A percentile compares a stretch with the other conserved stretches of the same genome.
Conservation (phyloP, 148 eudicot species). For the Nepenthes mirabilis region DNA sequence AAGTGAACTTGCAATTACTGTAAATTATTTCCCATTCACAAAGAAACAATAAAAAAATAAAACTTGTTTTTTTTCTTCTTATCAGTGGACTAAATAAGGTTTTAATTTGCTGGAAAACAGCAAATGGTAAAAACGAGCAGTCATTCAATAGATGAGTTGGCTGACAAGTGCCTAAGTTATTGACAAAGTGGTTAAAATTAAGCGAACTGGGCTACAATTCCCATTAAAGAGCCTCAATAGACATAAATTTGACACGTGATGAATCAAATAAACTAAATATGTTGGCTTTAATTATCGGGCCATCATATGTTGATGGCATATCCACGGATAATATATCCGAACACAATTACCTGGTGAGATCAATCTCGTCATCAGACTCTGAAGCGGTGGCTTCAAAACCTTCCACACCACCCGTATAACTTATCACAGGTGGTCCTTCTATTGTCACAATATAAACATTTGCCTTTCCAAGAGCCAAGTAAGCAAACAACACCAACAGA, state of each 20-base stretch:
- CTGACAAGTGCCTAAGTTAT: not conserved
- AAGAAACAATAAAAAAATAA: not conserved
- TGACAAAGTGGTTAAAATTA: not conserved
- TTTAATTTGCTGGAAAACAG: not conserved
- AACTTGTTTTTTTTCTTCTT: not conserved
- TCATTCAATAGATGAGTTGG: not conserved
- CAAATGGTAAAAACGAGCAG: not conserved
- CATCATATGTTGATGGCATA: not conserved
- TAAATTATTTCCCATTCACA: not conserved
- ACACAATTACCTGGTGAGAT: constrained; percentile 55
- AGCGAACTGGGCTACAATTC: not conserved
- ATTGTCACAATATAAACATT: constrained; percentile 70
- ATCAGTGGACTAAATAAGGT: not conserved
- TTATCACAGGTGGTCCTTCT: constrained; percentile 83
- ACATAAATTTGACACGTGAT: not conserved
- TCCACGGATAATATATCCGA: not conserved
- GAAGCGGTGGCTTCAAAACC: constrained; percentile 84
- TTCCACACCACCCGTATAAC: constrained; percentile 67
- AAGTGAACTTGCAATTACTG: not conserved
- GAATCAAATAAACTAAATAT: not conserved
- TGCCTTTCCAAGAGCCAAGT: constrained; percentile 27
- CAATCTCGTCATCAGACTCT: constrained; percentile 84
- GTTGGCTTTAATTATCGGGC: not conserved
- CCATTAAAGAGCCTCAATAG: not conserved
- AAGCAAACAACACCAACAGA: constrained; percentile 31